Conservation (phyloP, 2,329 filamentous ascomycete genomes). For the Diatrype stigma region DNA sequence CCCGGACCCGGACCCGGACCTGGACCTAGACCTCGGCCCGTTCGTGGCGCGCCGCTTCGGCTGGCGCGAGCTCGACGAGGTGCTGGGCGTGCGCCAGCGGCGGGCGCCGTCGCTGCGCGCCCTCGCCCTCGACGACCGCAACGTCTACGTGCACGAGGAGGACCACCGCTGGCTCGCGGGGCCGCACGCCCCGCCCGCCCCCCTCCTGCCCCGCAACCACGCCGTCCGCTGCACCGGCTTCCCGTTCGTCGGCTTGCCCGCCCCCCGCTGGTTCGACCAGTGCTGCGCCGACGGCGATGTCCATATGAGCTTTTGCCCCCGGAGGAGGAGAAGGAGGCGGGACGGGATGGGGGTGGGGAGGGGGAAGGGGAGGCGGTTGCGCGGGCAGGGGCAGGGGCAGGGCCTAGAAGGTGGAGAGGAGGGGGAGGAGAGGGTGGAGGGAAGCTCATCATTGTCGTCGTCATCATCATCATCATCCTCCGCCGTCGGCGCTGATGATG, state of each 20-base stretch:
- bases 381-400: too few relatives aligned
- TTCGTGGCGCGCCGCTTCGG: slow-evolving; percentile 45
- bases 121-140: slow-evolving; percentile 45
- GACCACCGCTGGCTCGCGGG: slow-evolving; percentile 47
- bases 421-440: too few relatives aligned
- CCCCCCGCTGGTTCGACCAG: slow-evolving; percentile 46
- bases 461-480: too few relatives aligned
- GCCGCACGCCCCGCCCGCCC: slow-evolving; percentile 38
- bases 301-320: slow-evolving; percentile 38
- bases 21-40: slow-evolving; percentile 32
- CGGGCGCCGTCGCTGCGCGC: slow-evolving; percentile 45
- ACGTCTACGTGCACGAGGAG: slow-evolving; percentile 55
- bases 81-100: slow-evolving; percentile 50
- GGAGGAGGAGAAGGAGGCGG: slow-evolving; percentile 34
- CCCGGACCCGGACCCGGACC: slow-evolving; percentile 32
- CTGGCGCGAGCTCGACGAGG: slow-evolving; percentile 44
- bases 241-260: slow-evolving; percentile 41
- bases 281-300: slow-evolving; percentile 41
- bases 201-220: slow-evolving; percentile 38
- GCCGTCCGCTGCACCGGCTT: slow-evolving; percentile 48
- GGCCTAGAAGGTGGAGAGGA: too few relatives aligned
- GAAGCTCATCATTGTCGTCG: too few relatives aligned
- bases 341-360: slow-evolving; percentile 12
- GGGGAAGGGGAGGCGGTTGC: too few relatives aligned
- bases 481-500: slow-evolving; percentile 5